A percentile compares a stretch with the other conserved stretches of the same genome.
Evolutionary conservation across 2,329 filamentous ascomycete genomes (phyloP).

Genomic region (Ustulina deusta): DNA sequence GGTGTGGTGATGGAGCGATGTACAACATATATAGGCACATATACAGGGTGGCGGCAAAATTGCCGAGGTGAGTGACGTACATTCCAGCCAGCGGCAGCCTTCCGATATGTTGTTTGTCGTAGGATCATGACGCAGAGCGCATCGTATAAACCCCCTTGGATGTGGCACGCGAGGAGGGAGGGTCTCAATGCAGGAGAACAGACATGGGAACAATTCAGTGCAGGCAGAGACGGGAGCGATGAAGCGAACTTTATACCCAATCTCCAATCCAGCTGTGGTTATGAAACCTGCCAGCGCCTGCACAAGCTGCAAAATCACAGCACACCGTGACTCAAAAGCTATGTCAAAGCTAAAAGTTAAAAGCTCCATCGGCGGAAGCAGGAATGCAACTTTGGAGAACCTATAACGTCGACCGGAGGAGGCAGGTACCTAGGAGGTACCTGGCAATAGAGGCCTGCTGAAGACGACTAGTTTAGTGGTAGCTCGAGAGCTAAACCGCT

Average conservation of each 20-base stretch:
- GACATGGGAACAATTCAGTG: neutral
- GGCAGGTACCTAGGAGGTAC: neutral
- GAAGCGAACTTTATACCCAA: conserved; percentile 32
- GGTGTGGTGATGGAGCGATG: conserved; percentile 15
- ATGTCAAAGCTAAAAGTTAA: no score
- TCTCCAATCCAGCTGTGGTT: neutral
- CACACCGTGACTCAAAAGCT: conserved; percentile 34
- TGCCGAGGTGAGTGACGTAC: conserved; percentile 47
- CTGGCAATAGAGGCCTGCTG: conserved; percentile 5
- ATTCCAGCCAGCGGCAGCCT: conserved; percentile 53
- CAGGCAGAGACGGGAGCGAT: neutral
- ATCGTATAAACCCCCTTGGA: conserved; percentile 37
- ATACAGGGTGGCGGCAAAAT: neutral
- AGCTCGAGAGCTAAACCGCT: conserved; percentile 4
- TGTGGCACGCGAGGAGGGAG: conserved; percentile 12
- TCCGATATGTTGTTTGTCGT: conserved; percentile 56
- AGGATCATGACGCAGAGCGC: conserved; percentile 54
- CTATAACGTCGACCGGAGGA: neutral
- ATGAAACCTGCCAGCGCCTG: conserved; percentile 24
- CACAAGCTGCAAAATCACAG: conserved; percentile 2
- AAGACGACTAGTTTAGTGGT: conserved; percentile 22
- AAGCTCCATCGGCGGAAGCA: conserved; percentile 24
- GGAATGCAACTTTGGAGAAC: conserved; percentile 27
- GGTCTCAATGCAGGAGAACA: conserved; percentile 9
- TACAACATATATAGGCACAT: conserved; percentile 6